Conservation (phyloP, 768 basidiomycete genomes). For the Mrakia gelida region DNA sequence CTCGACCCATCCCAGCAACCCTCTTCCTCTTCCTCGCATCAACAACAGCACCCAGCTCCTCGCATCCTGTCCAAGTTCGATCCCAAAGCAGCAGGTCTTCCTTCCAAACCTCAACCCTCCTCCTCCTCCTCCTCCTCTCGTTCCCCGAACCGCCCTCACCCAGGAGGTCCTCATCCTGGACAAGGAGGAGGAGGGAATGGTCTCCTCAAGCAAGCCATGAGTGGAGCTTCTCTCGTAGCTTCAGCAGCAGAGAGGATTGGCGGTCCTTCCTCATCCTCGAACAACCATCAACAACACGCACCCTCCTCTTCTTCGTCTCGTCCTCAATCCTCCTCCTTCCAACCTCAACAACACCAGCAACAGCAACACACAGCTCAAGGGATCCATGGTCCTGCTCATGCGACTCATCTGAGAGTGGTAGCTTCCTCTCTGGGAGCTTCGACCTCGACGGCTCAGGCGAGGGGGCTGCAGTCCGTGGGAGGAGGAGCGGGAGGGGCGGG, state of each 20-base stretch:
- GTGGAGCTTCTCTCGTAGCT: background rate
- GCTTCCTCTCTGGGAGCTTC: constrained; percentile 32
- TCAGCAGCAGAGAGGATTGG: background rate
- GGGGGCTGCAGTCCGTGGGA: constrained; percentile 18
- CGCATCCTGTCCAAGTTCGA: constrained; percentile 1
- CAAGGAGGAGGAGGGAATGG: background rate
- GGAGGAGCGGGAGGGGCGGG: background rate
- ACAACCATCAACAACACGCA: background rate
- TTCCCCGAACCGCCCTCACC: background rate
- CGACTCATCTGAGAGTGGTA: constrained; percentile 38
- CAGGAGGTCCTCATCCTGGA: no score
- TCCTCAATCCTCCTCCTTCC: constrained; percentile 6
- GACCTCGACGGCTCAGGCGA: constrained; percentile 23
- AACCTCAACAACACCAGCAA: background rate
- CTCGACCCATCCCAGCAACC: background rate
- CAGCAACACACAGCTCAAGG: constrained; percentile 44
- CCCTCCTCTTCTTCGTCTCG: background rate
- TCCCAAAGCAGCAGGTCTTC: background rate
- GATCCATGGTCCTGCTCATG: constrained; percentile 45
- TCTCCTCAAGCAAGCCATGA: background rate
- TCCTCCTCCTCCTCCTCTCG: no score
- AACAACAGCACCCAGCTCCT: background rate
- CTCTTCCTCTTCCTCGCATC: background rate
- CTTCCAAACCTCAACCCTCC: constrained; percentile 7
- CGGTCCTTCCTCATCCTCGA: background rate